These are phyloP conservation scores for Xylariaceae sp. DNA, from an alignment of 2,329 filamentous ascomycete genomes.

Conservation along the genomic window DNA sequence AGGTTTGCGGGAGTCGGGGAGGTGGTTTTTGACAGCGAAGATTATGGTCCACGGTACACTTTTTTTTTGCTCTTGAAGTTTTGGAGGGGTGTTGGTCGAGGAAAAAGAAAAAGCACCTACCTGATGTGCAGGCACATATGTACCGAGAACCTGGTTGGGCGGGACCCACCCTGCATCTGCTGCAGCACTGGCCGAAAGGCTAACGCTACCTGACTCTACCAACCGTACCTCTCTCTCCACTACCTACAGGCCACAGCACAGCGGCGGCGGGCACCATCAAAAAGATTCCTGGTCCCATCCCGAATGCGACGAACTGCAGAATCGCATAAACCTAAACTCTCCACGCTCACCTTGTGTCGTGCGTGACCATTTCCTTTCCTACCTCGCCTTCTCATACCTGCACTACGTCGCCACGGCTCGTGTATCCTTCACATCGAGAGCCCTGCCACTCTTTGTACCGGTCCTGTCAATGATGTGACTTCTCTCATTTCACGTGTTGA, in stretches of 20 bases:
- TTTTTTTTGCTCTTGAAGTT: slow-evolving; percentile 19
- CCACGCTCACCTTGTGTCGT: slow-evolving; percentile 4
- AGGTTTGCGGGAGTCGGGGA: neutral
- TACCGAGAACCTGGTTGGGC: slow-evolving; percentile 15
- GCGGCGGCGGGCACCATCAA: slow-evolving; percentile 8
- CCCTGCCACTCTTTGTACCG: slow-evolving; percentile 2
- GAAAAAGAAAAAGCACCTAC: neutral
- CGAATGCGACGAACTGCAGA: slow-evolving; percentile 19
- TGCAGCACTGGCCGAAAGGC: too few species aligned
- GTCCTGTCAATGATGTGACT: slow-evolving; percentile 36
- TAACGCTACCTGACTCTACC: too few species aligned
- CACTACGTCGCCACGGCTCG: slow-evolving; percentile 7
- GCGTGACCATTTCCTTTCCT: neutral
- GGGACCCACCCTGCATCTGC: slow-evolving; percentile 2
- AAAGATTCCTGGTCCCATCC: slow-evolving; percentile 22
- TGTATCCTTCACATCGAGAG: slow-evolving; percentile 1
- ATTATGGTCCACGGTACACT: neutral
- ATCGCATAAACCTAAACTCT: slow-evolving; percentile 23
- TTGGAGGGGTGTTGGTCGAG: slow-evolving; percentile 27
- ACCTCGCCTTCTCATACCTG: neutral
- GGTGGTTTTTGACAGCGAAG: too few species aligned
- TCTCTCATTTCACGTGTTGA: slow-evolving; percentile 15
- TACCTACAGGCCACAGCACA: neutral
- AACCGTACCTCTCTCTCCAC: too few species aligned
- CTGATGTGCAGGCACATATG: neutral